Evolutionary conservation across 1,284 basidiomycete species (phyloP), one percentile per base, ranked within the genome.

Genomic region (Cutaneotrichosporon sp.): DNA sequence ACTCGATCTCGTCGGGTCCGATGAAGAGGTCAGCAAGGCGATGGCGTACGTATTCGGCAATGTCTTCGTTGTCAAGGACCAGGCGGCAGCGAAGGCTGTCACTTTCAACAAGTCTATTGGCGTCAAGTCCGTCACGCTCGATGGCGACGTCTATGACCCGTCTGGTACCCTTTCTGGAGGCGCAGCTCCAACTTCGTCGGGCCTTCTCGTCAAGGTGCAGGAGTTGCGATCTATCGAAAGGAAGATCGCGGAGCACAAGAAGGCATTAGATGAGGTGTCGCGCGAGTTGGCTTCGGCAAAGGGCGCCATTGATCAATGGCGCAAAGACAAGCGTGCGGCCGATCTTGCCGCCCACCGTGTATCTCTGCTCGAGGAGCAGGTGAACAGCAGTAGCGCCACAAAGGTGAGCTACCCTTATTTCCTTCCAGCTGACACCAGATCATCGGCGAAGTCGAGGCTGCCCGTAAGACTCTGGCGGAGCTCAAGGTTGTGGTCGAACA

Each of bases 131-230:
- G 92, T 98, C 47, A 98, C 96, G 2, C 79, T 94, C 17, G 86
- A 92, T 24, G 96, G 96, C 16, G 96, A 98, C 66, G 84, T 97
- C 7, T 98, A 98, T 74, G 94, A 98, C 63, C 94, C 96, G 0
- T 88, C 87, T 4, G 96, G 96, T 4, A 94, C 89, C 1, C 81
- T 98, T 9, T 90, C 87, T 20, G 96, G 96, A 26, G 96, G 96
- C 11, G 84, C 91, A 5, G 85, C 90, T 1, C 88, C 91, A 0
- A 84, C 77, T 44, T 80, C 83, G 22, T 85, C 81, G 29, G 88
- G 89, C 9, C 79, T 88, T 4, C 79, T 98, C 16, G 77, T 96
- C 57, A 85, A 85, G 62, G 90, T 94, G 4, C 93, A 97, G 67
- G 85, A 92, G 66, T 75, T 96, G 29, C 76, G 87, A 34, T 77